Conservation (phyloP, 2,329 filamentous ascomycete genomes). For the Zasmidium angulare region DNA sequence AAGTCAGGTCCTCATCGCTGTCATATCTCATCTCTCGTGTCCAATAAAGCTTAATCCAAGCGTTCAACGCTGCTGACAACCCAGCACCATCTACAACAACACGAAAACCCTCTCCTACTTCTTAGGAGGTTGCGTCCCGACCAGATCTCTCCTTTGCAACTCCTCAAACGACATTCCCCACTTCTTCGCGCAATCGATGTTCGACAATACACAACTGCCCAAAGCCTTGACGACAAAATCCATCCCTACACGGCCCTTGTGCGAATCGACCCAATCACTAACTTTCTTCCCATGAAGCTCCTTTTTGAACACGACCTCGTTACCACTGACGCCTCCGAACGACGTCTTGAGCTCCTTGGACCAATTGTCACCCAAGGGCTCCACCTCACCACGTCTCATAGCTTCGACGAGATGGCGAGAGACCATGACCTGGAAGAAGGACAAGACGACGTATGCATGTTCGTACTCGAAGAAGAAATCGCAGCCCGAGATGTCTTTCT, state of each 20-base stretch:
- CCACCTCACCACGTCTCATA: slow-evolving; percentile 31
- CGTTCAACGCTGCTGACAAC: background rate
- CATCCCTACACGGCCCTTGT: slow-evolving; percentile 12
- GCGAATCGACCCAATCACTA: slow-evolving; percentile 6
- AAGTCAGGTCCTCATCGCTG: background rate
- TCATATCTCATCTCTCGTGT: background rate
- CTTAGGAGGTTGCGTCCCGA: background rate
- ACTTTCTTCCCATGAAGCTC: slow-evolving; percentile 7
- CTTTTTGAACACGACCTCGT: slow-evolving; percentile 13
- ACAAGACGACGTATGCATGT: slow-evolving; percentile 32
- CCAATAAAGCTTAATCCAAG: background rate
- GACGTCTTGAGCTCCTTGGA: slow-evolving; percentile 24
- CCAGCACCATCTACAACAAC: background rate
- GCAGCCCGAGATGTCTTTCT: slow-evolving; percentile 21
- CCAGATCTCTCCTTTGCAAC: background rate
- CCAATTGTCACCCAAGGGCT: slow-evolving; percentile 30
- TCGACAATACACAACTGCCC: slow-evolving; percentile 21
- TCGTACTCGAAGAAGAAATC: slow-evolving; percentile 24
- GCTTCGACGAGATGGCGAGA: slow-evolving; percentile 15
- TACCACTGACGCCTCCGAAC: slow-evolving; percentile 21
- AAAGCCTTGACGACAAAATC: slow-evolving; percentile 24
- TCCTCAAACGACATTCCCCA: slow-evolving; percentile 1
- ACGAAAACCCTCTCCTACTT: background rate
- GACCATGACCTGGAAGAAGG: slow-evolving; percentile 34
- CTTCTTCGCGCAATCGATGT: slow-evolving; percentile 10